Evolutionary conservation across 108 stramenopile species (phyloP).

Genomic region (Licmophora abbreviata): DNA sequence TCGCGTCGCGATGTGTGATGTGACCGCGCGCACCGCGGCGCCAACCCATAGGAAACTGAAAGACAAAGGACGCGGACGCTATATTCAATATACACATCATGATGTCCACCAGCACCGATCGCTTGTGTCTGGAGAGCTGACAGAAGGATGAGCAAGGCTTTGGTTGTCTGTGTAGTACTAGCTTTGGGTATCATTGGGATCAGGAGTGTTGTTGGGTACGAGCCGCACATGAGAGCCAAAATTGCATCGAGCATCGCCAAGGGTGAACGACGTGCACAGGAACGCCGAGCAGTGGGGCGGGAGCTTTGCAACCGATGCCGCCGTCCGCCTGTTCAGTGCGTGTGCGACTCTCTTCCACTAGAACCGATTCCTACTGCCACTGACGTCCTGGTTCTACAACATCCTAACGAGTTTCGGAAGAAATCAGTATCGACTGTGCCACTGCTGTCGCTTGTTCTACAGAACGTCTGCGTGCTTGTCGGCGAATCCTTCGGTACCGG

Average conservation of each 20-base stretch:
- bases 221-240: slow-evolving; percentile 18
- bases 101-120: too few species aligned
- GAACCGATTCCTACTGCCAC: slow-evolving; percentile 21
- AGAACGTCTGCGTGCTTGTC: slow-evolving; percentile 27
- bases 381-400: slow-evolving; percentile 37
- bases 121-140: too few species aligned
- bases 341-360: slow-evolving; percentile 20
- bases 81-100: too few species aligned
- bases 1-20: too few species aligned
- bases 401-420: slow-evolving; percentile 46
- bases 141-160: too few species aligned
- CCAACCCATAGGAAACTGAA: too few species aligned
- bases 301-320: slow-evolving; percentile 12
- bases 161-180: too few species aligned
- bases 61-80: too few species aligned
- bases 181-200: too few species aligned
- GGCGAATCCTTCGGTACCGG: slow-evolving; percentile 26
- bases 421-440: slow-evolving; percentile 45
- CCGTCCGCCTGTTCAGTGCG: slow-evolving; percentile 21
- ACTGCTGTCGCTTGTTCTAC: slow-evolving; percentile 27
- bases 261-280: slow-evolving; percentile 24
- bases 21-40: too few species aligned
- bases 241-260: slow-evolving; percentile 35
- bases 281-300: slow-evolving; percentile 13
- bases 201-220: too few species aligned